Conservation (phyloP, 306 rosid genomes). For the Acacia acuminata region DNA sequence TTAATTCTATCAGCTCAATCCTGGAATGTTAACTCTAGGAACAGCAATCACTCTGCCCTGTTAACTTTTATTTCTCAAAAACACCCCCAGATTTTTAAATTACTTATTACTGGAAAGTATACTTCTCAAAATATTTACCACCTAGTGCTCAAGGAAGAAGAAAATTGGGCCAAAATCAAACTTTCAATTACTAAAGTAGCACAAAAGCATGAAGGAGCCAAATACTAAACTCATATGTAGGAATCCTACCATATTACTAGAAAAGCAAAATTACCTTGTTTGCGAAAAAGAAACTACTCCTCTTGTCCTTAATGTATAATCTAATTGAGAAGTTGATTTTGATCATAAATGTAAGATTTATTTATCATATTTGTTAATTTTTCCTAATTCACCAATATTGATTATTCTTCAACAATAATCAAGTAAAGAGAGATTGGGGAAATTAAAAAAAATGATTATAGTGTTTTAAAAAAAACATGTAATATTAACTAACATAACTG, state of each 20-base stretch:
- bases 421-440: too few relatives aligned
- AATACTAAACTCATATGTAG: not conserved
- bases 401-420: too few relatives aligned
- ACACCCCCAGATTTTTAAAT: not conserved
- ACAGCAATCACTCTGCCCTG: not conserved
- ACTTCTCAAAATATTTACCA: not conserved
- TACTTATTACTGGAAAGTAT: not conserved
- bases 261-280: conserved; percentile 18
- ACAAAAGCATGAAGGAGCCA: not conserved
- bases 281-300: not conserved
- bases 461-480: too few relatives aligned
- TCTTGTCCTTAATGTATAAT: too few relatives aligned
- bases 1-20: not conserved
- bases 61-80: not conserved
- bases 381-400: too few relatives aligned
- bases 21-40: not conserved
- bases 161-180: not conserved
- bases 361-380: too few relatives aligned
- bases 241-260: not conserved
- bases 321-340: too few relatives aligned
- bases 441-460: too few relatives aligned
- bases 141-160: not conserved
- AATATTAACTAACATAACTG: too few relatives aligned
- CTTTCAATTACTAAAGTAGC: not conserved
- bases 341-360: too few relatives aligned